phyloP scores from a whole-genome alignment of 1,139 yeast genomes.

The Hyphopichia fennica region DNA sequence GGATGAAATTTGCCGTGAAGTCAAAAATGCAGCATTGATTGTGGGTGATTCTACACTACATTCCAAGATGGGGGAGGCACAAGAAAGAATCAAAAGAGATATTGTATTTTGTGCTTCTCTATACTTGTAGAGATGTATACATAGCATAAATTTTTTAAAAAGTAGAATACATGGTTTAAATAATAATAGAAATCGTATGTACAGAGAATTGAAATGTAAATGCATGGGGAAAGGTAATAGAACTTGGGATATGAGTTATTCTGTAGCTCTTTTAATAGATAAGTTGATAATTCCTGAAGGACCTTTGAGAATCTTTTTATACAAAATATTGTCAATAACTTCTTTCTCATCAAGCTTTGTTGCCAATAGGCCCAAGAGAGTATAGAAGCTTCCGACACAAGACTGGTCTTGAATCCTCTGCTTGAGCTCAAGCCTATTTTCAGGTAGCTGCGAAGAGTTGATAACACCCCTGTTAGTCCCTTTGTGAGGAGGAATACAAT shows the following conservation, averaged over 20 bases:
- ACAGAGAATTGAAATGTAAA: background rate
- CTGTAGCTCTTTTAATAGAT: slow-evolving; percentile 10
- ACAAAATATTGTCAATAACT: slow-evolving; percentile 26
- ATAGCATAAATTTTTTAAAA: background rate
- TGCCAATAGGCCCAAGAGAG: slow-evolving; percentile 39
- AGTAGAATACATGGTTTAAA: background rate
- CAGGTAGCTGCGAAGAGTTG: background rate
- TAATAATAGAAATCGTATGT: background rate
- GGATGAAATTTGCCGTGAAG: slow-evolving; percentile 94
- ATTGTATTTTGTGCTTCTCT: slow-evolving; percentile 96
- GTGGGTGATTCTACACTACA: slow-evolving; percentile 91
- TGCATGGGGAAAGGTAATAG: too few relatives aligned
- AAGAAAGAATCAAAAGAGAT: slow-evolving; percentile 92
- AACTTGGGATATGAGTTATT: background rate
- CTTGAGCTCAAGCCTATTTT: background rate
- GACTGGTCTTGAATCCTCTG: slow-evolving; percentile 24
- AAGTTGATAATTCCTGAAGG: slow-evolving; percentile 22
- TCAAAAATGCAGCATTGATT: slow-evolving; percentile 88
- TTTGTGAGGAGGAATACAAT: slow-evolving; percentile 28
- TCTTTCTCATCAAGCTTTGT: slow-evolving; percentile 26
- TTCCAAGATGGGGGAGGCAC: slow-evolving; percentile 87
- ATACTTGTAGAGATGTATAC: slow-evolving; percentile 49
- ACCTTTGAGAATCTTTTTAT: slow-evolving; percentile 31
- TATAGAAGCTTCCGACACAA: slow-evolving; percentile 37
- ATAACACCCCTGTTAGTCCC: slow-evolving; percentile 22